These are phyloP conservation scores for Fusarium metavorans DNA, from an alignment of 2,329 filamentous ascomycete species.

Conservation along the genomic window DNA sequence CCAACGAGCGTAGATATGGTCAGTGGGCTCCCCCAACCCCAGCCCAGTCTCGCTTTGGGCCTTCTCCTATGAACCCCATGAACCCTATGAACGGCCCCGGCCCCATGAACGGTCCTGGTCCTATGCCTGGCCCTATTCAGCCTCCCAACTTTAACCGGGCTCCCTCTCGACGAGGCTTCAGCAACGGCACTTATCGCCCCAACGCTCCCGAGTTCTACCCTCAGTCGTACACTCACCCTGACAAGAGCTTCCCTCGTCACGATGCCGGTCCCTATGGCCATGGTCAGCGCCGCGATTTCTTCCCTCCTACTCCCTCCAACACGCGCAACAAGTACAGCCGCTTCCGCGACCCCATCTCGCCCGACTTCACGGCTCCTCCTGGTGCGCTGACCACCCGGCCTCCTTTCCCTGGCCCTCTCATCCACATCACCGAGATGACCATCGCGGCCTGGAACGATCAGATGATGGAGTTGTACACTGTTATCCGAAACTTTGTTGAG, in stretches of 20 bases:
- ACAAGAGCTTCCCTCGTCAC: constrained; percentile 31
- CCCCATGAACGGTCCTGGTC: neutral
- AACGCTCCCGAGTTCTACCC: constrained; percentile 51
- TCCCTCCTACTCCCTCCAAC: constrained; percentile 48
- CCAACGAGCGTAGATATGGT: constrained; percentile 41
- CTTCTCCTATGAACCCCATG: constrained; percentile 3
- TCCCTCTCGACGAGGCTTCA: constrained; percentile 48
- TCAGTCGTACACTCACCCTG: constrained; percentile 37
- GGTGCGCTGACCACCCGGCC: constrained; percentile 34
- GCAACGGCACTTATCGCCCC: constrained; percentile 47
- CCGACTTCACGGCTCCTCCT: constrained; percentile 29
- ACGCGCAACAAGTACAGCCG: constrained; percentile 47
- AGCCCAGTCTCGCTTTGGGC: constrained; percentile 33
- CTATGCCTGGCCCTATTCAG: neutral
- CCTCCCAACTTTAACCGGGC: constrained; percentile 32
- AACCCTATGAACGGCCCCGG: constrained; percentile 1
- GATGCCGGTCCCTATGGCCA: constrained; percentile 39
- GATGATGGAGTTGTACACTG: constrained; percentile 52
- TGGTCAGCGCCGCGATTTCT: constrained; percentile 37
- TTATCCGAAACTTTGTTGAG: constrained; percentile 53
- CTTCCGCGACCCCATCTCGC: constrained; percentile 42
- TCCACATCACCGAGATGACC: constrained; percentile 52
- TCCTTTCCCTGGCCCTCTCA: constrained; percentile 43
- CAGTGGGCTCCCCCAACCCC: constrained; percentile 40
- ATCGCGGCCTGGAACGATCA: constrained; percentile 52